Evolutionary conservation across 2,329 filamentous ascomycete genomes (phyloP).

Genomic region (Colletotrichum siamense): DNA sequence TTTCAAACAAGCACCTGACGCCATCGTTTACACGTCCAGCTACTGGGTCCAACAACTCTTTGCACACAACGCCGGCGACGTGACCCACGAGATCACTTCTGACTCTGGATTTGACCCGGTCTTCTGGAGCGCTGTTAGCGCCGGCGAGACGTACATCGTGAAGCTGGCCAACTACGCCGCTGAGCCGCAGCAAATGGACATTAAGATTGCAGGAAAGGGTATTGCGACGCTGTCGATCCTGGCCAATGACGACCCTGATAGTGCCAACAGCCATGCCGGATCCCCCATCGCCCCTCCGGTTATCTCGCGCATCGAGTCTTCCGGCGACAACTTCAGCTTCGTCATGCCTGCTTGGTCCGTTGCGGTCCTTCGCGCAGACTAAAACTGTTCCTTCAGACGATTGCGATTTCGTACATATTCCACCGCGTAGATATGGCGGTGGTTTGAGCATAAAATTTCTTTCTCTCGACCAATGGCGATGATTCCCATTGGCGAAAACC

Average conservation of each 20-base stretch:
- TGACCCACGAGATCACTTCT: background rate
- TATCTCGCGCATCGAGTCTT: background rate
- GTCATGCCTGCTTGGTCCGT: background rate
- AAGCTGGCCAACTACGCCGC: background rate
- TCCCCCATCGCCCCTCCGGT: background rate
- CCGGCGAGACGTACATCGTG: background rate
- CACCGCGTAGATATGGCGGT: background rate
- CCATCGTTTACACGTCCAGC: background rate
- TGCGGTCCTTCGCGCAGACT: background rate
- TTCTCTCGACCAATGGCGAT: background rate
- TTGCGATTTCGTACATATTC: background rate
- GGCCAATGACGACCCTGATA: background rate
- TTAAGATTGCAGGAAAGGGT: background rate
- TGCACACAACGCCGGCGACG: background rate
- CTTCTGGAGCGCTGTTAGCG: background rate
- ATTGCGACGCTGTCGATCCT: background rate
- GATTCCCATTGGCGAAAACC: background rate
- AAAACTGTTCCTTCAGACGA: rapidly evolving
- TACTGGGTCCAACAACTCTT: background rate
- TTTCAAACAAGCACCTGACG: background rate
- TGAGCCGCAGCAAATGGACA: background rate
- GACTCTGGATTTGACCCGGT: background rate
- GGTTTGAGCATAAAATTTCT: background rate
- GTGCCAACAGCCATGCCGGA: background rate
- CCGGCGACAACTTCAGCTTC: background rate